Conservation (phyloP, 306 rosid species). For the Medicago arabica region DNA sequence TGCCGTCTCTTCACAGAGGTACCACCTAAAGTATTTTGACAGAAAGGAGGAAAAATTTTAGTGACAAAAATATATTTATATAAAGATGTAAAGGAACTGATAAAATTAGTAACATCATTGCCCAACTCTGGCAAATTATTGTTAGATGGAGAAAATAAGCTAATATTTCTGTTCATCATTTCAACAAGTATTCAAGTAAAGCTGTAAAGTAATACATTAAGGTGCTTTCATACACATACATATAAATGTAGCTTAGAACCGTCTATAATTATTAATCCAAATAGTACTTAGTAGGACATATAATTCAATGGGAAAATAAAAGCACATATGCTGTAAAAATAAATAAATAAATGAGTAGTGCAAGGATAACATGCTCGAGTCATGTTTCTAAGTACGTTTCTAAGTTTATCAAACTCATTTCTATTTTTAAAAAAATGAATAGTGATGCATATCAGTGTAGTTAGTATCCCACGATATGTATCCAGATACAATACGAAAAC, state of each 20-base stretch:
- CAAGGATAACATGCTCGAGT: constrained; percentile 29
- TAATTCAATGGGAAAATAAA: constrained; percentile 17
- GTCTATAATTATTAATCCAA: constrained; percentile 26
- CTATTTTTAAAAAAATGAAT: constrained; percentile 33
- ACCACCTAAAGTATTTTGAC: constrained; percentile 77
- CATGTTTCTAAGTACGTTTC: constrained; percentile 8
- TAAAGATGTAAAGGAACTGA: not conserved
- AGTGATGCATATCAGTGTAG: not conserved
- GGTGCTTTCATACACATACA: not conserved
- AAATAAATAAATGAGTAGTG: not conserved
- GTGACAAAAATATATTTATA: constrained; percentile 19
- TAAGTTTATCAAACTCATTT: constrained; percentile 17
- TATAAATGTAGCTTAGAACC: not conserved
- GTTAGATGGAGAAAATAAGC: constrained; percentile 42
- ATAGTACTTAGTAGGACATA: constrained; percentile 15
- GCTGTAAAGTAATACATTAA: constrained; percentile 4
- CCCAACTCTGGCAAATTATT: constrained; percentile 4
- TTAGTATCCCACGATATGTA: too few relatives aligned
- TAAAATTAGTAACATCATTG: constrained; percentile 32
- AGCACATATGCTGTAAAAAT: constrained; percentile 7
- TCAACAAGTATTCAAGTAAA: constrained; percentile 10
- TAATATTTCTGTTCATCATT: constrained; percentile 6
- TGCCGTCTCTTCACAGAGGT: constrained; percentile 87
- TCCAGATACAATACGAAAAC: too few relatives aligned
- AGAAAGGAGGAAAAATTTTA: constrained; percentile 34